Conservation (phyloP, 148 eudicot species). For the Silene conica region DNA sequence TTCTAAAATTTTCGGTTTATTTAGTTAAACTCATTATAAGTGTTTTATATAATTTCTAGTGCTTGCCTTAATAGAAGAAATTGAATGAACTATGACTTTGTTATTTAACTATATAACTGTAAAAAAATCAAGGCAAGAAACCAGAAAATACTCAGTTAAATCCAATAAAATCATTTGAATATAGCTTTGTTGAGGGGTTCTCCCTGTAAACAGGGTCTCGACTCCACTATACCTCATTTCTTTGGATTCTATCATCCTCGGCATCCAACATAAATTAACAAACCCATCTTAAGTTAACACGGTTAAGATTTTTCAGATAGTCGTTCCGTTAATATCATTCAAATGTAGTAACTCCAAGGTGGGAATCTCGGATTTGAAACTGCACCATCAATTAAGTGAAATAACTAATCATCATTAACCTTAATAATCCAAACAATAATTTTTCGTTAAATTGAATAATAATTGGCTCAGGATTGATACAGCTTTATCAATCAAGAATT, state of each 20-base stretch:
- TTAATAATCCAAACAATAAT: neutral
- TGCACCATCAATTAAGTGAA: conserved; percentile 22
- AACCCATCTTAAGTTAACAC: too few species aligned
- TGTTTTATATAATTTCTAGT: too few species aligned
- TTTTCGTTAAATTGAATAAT: neutral
- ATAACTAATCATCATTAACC: neutral
- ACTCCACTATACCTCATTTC: conserved; percentile 4
- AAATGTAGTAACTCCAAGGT: conserved; percentile 14
- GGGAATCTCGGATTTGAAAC: conserved; percentile 17
- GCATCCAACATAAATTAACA: too few species aligned
- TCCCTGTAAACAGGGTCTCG: conserved; percentile 23
- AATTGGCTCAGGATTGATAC: conserved; percentile 4
- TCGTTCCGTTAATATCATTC: conserved; percentile 14
- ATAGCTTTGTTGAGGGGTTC: conserved; percentile 57
- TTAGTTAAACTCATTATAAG: too few species aligned
- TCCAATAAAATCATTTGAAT: conserved; percentile 45
- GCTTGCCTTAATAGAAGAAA: too few species aligned
- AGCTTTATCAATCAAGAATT: conserved; percentile 18
- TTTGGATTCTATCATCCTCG: neutral
- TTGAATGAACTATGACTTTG: too few species aligned
- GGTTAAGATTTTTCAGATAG: too few species aligned
- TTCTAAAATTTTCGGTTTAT: too few species aligned
- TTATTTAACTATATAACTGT: too few species aligned
- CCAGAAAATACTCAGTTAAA: conserved; percentile 38
- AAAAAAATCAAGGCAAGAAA: too few species aligned